Percentiles rank a stretch among this genome's conserved stretches.
These are phyloP conservation scores for Yamadazyma kanchanaburiensis DNA, from an alignment of 1,139 yeast genomes.

Conservation along the genomic window DNA sequence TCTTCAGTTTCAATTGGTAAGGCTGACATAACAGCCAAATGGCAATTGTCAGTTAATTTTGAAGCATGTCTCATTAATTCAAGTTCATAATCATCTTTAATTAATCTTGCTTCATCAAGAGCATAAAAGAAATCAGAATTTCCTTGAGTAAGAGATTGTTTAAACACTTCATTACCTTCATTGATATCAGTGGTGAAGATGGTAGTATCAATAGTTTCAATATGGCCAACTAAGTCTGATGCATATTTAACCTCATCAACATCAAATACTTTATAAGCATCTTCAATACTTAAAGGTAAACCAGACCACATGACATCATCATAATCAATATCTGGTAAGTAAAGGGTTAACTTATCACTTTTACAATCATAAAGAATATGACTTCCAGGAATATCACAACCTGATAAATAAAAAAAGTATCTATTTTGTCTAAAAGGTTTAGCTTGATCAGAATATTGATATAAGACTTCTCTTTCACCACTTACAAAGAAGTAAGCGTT, in stretches of 20 bases:
- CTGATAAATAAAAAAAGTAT: constrained; percentile 82
- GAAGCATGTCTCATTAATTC: constrained; percentile 77
- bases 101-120: constrained; percentile 78
- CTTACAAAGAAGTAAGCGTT: constrained; percentile 51
- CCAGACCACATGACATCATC: constrained; percentile 99
- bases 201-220: constrained; percentile 2
- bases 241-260: constrained; percentile 77
- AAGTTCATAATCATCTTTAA: constrained; percentile 81
- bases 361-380: constrained; percentile 59
- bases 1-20: constrained; percentile 84
- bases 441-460: constrained; percentile 78
- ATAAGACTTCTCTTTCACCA: constrained; percentile 59
- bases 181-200: constrained; percentile 45
- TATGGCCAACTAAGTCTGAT: constrained; percentile 22
- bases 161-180: constrained; percentile 29
- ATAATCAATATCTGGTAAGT: constrained; percentile 75
- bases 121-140: constrained; percentile 62
- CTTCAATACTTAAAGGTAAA: constrained; percentile 65
- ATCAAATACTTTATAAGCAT: constrained; percentile 64
- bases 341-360: constrained; percentile 60
- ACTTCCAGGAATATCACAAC: constrained; percentile 79
- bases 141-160: constrained; percentile 30
- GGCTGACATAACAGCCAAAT: constrained; percentile 89
- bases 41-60: constrained; percentile 81
- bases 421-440: constrained; percentile 84